phyloP scores from a whole-genome alignment of 768 basidiomycete species.

The Lentinus brumalis region DNA sequence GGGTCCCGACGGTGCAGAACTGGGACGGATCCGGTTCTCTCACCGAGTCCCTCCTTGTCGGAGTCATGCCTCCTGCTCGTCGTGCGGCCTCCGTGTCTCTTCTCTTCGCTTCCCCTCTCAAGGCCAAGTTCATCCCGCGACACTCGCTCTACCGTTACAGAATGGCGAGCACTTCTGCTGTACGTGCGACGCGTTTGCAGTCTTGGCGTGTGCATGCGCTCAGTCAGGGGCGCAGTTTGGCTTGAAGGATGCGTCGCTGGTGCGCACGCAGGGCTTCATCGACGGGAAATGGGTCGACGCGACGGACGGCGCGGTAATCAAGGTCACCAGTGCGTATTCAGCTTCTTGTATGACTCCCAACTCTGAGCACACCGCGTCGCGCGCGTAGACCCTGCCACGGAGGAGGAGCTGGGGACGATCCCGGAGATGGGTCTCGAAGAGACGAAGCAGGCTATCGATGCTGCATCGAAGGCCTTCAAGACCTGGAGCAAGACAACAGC shows the following conservation, averaged over 20 bases:
- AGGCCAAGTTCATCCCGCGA: conserved; percentile 5
- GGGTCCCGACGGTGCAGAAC: too few relatives aligned
- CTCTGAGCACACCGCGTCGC: neutral
- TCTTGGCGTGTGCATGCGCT: neutral
- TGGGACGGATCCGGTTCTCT: too few relatives aligned
- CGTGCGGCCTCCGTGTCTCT: conserved; percentile 5
- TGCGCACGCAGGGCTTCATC: conserved; percentile 78
- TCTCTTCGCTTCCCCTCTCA: neutral
- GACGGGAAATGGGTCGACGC: conserved; percentile 87
- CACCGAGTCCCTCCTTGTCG: neutral
- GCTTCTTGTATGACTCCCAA: neutral
- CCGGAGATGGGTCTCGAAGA: conserved; percentile 90
- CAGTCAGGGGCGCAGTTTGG: conserved; percentile 50
- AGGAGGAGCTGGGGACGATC: conserved; percentile 77
- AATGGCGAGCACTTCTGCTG: conserved; percentile 12
- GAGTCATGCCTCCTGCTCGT: conserved; percentile 6
- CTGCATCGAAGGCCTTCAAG: conserved; percentile 78
- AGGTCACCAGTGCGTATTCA: conserved; percentile 68
- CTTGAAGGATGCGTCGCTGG: conserved; percentile 73
- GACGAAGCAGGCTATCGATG: conserved; percentile 81
- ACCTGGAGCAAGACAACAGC: conserved; percentile 88
- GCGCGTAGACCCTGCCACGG: conserved; percentile 80
- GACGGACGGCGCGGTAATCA: conserved; percentile 68
- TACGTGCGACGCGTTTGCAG: neutral
- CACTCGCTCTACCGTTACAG: conserved; percentile 8